Evolutionary conservation across 805 yeast genomes (phyloP).

Genomic region (Dipodascus geniculatus): DNA sequence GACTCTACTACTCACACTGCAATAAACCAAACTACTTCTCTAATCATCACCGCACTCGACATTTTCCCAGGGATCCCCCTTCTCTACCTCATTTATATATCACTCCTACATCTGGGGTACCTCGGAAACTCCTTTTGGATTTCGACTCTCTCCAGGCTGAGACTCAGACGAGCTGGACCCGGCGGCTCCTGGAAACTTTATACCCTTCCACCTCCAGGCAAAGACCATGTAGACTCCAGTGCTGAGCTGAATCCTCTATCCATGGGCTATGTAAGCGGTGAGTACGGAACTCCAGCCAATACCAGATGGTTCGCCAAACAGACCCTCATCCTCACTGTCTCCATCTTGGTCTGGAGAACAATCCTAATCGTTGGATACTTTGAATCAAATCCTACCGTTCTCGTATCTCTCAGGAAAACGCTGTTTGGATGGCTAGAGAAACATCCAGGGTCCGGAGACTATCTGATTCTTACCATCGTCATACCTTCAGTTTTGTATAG

Average conservation of each 20-base stretch:
- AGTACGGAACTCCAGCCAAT: conserved; percentile 9
- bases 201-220: conserved; percentile 2
- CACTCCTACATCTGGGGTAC: conserved; percentile 1
- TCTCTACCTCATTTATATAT: conserved; percentile 3
- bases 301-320: conserved; percentile 6
- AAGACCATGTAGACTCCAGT: neutral
- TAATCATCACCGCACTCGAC: conserved; percentile 3
- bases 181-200: neutral
- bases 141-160: neutral
- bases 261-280: conserved; percentile 7
- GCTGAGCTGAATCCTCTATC: neutral
- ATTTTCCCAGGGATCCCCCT: conserved; percentile 6
- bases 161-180: neutral
- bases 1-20: neutral
- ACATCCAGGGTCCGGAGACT: conserved; percentile 3
- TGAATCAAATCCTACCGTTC: neutral
- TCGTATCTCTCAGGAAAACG: neutral
- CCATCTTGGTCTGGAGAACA: neutral
- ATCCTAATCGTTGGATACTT: neutral
- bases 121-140: neutral
- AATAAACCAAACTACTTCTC: neutral
- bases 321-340: conserved; percentile 2
- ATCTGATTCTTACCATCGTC: conserved; percentile 2
- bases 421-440: conserved; percentile 6
- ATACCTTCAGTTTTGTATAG: neutral